Percentiles rank a stretch among this genome's conserved stretches.
These are phyloP conservation scores for Hemerocallis citrina DNA, from an alignment of 106 monocot genomes.

Conservation along the genomic window DNA sequence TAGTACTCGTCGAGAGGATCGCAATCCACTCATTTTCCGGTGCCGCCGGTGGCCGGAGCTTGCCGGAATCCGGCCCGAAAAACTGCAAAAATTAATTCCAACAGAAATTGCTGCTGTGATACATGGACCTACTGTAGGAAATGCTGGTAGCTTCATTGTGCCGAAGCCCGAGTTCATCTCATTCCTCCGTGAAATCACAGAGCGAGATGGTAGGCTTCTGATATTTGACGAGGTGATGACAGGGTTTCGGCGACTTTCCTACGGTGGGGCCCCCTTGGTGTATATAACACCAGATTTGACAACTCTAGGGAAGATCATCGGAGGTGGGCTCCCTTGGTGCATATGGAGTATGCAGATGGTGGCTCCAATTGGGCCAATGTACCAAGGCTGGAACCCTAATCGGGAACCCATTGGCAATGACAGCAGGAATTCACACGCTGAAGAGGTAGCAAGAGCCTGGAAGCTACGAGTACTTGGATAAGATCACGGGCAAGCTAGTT, in stretches of 20 bases:
- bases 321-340: conserved; percentile 91
- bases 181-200: conserved; percentile 52
- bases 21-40: too few relatives aligned
- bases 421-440: conserved; percentile 55
- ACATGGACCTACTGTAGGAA: conserved; percentile 78
- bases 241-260: conserved; percentile 69
- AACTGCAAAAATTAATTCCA: too few relatives aligned
- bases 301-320: too few relatives aligned
- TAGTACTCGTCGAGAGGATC: too few relatives aligned
- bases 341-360: conserved; percentile 94
- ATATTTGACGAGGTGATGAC: conserved; percentile 96
- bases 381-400: conserved; percentile 56
- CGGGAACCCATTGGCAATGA: conserved; percentile 54
- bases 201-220: conserved; percentile 43
- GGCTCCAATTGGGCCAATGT: conserved; percentile 81
- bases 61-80: too few relatives aligned
- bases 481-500: too few relatives aligned
- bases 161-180: conserved; percentile 49
- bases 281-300: conserved; percentile 66
- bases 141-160: conserved; percentile 70
- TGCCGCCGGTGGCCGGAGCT: too few relatives aligned
- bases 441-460: conserved; percentile 27
- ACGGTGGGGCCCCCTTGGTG: conserved; percentile 81
- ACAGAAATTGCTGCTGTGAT: too few relatives aligned
- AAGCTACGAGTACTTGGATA: too few relatives aligned